Evolutionary conservation across 2,329 filamentous ascomycete species (phyloP), one percentile per base, ranked within the genome.

Genomic region (Dryadomyces quercivorus): DNA sequence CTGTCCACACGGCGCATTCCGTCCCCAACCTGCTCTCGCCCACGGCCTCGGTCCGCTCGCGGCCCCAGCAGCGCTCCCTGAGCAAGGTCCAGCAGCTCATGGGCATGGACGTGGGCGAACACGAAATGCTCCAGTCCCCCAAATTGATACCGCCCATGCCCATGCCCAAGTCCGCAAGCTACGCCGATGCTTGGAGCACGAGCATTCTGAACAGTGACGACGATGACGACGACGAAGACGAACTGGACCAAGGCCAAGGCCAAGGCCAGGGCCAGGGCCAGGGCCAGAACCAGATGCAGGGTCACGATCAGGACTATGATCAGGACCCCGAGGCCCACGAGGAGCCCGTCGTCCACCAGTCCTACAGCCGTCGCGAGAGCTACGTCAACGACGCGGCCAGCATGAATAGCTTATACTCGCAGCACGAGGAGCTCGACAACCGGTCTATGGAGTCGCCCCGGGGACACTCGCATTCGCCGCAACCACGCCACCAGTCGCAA

Each of bases 21-120:
- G 8, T 38, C 22, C 22, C 50, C 50, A 26, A 52, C 42, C 22
- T 52, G 10, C 21, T 21, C 15, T 40, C 51, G 16, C 40, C 44
- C 3, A 6, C 48, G 22, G 5, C 21, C 18, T 26, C 47, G 12
- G 42, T 20, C 15, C 18, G 16, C 10, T n/a, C 44, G n/a, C 47
- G 50, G 12, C 20, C 55, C 12, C 44, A 46, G n/a, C 54, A 55
- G 31, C 56, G 56, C 50, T 58, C 58, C 1, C 15, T 56, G 18
- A 51, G 50, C 53, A 59, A 59, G 52, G 56, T 59, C 31, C 49
- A 36, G 1, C 58, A 59, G 45, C 50, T 59, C 18, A 59, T 56
- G 1, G 58, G 58, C n/a, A n/a, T 57, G 34, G 56, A 58, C 47
- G 31, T 55, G 18, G 56, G 42, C 15, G 36, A 34, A 2, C 18